Conservation (phyloP, 345 rosid genomes). For the Eutrema japonicum region DNA sequence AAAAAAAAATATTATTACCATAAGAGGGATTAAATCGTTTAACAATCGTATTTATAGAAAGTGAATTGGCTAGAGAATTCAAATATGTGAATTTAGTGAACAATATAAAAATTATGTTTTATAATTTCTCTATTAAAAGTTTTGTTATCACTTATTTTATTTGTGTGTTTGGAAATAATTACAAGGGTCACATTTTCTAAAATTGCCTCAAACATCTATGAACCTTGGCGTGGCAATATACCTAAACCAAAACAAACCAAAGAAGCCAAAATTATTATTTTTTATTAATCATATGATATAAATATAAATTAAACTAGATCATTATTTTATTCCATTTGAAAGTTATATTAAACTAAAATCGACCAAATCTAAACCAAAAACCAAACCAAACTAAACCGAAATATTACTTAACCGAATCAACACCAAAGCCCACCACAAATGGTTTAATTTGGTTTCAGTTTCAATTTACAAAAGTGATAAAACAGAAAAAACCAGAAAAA, state of each 20-base stretch:
- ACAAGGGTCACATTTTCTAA: too few species aligned
- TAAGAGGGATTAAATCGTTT: too few species aligned
- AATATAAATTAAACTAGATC: neutral
- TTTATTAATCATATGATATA: neutral
- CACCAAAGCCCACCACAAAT: neutral
- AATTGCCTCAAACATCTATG: too few species aligned
- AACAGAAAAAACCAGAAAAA: neutral
- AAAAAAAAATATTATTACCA: too few species aligned
- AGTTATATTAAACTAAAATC: neutral
- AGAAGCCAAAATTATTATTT: too few species aligned
- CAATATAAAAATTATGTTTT: too few species aligned
- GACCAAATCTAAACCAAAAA: neutral
- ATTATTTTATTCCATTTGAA: neutral
- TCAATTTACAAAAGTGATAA: neutral
- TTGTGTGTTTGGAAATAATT: too few species aligned
- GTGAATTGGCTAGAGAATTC: too few species aligned
- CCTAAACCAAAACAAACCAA: neutral
- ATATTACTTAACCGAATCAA: neutral
- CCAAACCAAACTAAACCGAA: neutral
- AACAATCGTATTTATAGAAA: too few species aligned
- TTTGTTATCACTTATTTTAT: too few species aligned
- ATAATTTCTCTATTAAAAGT: too few species aligned
- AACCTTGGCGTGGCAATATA: neutral
- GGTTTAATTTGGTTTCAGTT: neutral
- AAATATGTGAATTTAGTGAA: too few species aligned